A percentile compares a stretch with the other conserved stretches of the same genome.
Conservation (phyloP, 2,329 filamentous ascomycete genomes). For the Trichophyton mentagrophytes region DNA sequence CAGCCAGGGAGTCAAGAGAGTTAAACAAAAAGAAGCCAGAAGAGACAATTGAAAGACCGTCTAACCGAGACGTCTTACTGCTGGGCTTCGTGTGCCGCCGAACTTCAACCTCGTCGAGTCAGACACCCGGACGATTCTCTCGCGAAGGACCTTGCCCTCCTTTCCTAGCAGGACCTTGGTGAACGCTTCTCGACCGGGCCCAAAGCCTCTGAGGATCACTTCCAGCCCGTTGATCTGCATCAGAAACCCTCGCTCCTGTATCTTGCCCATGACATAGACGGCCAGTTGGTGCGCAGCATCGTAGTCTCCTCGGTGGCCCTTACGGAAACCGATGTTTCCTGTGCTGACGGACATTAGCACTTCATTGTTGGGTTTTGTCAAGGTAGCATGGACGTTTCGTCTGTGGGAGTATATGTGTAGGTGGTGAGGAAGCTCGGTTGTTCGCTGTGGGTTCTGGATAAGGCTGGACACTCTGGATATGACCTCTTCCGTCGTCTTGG, state of each 20-base stretch:
- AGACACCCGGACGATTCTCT: slow-evolving; percentile 64
- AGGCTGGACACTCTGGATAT: slow-evolving; percentile 4
- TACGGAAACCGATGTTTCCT: slow-evolving; percentile 85
- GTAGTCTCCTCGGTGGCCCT: slow-evolving; percentile 66
- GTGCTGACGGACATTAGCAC: slow-evolving; percentile 67
- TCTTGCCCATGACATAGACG: slow-evolving; percentile 67
- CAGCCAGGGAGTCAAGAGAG: background rate
- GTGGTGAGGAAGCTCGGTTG: slow-evolving; percentile 39
- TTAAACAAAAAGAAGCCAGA: background rate
- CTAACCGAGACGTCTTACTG: slow-evolving; percentile 65
- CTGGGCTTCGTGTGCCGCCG: slow-evolving; percentile 78
- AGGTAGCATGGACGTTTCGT: slow-evolving; percentile 91
- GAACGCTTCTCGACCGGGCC: slow-evolving; percentile 73
- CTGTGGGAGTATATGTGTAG: slow-evolving; percentile 77
- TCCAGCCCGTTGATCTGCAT: slow-evolving; percentile 65
- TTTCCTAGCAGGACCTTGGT: slow-evolving; percentile 77
- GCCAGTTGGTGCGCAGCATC: slow-evolving; percentile 87
- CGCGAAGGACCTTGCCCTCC: slow-evolving; percentile 64
- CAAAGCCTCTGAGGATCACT: slow-evolving; percentile 73
- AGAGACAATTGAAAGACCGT: slow-evolving; percentile 5
- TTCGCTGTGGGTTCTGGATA: slow-evolving; percentile 3
- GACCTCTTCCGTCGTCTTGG: slow-evolving; percentile 3
- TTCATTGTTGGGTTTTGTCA: slow-evolving; percentile 68
- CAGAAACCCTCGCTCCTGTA: slow-evolving; percentile 69
- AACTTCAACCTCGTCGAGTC: slow-evolving; percentile 90